phyloP scores from a whole-genome alignment of 306 rosid genomes.

The Cyclanthera cordifolia region DNA sequence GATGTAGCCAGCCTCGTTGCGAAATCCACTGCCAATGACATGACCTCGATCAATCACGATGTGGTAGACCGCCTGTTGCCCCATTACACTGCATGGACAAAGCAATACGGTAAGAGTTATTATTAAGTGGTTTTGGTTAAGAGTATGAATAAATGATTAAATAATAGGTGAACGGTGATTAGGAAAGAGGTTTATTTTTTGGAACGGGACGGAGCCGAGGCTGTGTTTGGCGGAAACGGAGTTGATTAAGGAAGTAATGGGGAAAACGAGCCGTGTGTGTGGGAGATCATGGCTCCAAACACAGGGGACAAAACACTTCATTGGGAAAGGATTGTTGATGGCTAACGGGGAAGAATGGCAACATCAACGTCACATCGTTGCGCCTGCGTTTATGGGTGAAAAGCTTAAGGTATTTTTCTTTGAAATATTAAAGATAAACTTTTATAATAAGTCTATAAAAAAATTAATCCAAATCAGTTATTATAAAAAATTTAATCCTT shows the following conservation, averaged over 20 bases:
- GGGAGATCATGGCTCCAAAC: constrained; percentile 59
- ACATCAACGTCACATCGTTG: constrained; percentile 58
- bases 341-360: constrained; percentile 60
- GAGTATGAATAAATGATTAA: background rate
- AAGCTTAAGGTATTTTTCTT: constrained; percentile 37
- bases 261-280: constrained; percentile 35
- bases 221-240: constrained; percentile 50
- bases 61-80: constrained; percentile 75
- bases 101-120: constrained; percentile 42
- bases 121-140: no score
- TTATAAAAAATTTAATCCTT: no score
- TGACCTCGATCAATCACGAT: constrained; percentile 62
- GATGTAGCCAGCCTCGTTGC: constrained; percentile 53
- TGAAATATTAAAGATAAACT: no score
- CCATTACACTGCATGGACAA: constrained; percentile 68
- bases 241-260: constrained; percentile 41
- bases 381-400: constrained; percentile 54
- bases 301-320: constrained; percentile 50
- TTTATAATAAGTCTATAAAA: no score
- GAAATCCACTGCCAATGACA: constrained; percentile 55
- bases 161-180: background rate
- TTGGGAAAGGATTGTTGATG: constrained; percentile 54
- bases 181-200: constrained; percentile 49
- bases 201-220: constrained; percentile 60
- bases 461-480: no score